These are phyloP conservation scores for Coemansia sp. DNA, from an alignment of 192 early-diverging fungal genomes.

Conservation along the genomic window DNA sequence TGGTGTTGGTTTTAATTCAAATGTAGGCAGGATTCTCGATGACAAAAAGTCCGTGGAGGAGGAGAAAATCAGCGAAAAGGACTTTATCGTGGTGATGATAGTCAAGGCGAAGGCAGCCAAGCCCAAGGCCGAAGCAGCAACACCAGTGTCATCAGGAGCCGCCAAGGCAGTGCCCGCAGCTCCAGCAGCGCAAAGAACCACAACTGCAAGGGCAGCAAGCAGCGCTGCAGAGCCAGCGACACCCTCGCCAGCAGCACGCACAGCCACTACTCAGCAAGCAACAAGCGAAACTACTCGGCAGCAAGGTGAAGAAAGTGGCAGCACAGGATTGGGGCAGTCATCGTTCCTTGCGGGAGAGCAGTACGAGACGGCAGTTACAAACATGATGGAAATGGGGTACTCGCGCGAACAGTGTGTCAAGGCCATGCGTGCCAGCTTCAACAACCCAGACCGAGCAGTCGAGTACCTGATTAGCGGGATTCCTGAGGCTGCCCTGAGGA, in stretches of 20 bases:
- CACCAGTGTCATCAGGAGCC: constrained; percentile 25
- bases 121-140: constrained; percentile 22
- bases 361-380: constrained; percentile 77
- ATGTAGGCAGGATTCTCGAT: constrained; percentile 74
- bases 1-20: not conserved
- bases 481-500: constrained; percentile 47
- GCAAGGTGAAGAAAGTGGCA: not conserved
- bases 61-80: constrained; percentile 82
- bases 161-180: constrained; percentile 40
- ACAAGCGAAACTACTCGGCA: not conserved
- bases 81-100: constrained; percentile 95
- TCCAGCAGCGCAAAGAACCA: constrained; percentile 41
- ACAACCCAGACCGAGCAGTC: constrained; percentile 95
- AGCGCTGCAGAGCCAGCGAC: constrained; percentile 44
- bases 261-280: constrained; percentile 4
- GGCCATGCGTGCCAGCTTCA: constrained; percentile 96
- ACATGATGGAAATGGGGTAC: constrained; percentile 97
- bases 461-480: constrained; percentile 86
- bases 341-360: constrained; percentile 61
- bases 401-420: constrained; percentile 76
- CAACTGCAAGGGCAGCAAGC: constrained; percentile 21
- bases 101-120: constrained; percentile 63
- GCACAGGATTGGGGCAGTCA: constrained; percentile 55
- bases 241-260: constrained; percentile 55
- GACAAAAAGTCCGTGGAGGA: constrained; percentile 73